These are phyloP conservation scores for Cerrena zonata DNA, from an alignment of 1,284 basidiomycete species.

Conservation along the genomic window DNA sequence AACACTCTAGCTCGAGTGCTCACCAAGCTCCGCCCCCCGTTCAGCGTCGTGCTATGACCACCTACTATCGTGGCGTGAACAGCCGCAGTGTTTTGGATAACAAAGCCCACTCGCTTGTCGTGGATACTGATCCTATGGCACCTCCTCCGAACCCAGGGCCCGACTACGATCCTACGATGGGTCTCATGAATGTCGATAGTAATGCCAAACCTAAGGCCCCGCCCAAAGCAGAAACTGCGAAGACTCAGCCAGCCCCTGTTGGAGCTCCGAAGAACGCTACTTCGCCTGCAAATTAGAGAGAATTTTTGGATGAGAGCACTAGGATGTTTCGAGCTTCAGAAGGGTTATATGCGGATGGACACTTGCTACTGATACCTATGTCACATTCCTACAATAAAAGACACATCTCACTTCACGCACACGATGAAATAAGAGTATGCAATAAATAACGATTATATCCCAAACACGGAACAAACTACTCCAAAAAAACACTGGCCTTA, in stretches of 20 bases:
- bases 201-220: slow-evolving; percentile 15
- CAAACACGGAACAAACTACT: no score
- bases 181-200: slow-evolving; percentile 26
- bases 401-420: no score
- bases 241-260: background rate
- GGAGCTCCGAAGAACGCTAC: background rate
- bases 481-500: no score
- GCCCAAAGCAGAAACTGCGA: background rate
- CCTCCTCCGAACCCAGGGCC: slow-evolving; percentile 9
- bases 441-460: no score
- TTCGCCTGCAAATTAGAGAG: background rate
- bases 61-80: slow-evolving; percentile 1
- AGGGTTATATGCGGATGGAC: no score
- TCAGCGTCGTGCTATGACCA: background rate
- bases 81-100: background rate
- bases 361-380: no score
- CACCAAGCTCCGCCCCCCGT: background rate
- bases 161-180: slow-evolving; percentile 16
- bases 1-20: no score
- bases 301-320: background rate
- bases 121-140: slow-evolving; percentile 21
- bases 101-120: slow-evolving; percentile 18
- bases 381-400: no score
- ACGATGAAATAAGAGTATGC: no score
- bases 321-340: background rate